Conservation (phyloP, 345 rosid species). For the Firmiana major region DNA sequence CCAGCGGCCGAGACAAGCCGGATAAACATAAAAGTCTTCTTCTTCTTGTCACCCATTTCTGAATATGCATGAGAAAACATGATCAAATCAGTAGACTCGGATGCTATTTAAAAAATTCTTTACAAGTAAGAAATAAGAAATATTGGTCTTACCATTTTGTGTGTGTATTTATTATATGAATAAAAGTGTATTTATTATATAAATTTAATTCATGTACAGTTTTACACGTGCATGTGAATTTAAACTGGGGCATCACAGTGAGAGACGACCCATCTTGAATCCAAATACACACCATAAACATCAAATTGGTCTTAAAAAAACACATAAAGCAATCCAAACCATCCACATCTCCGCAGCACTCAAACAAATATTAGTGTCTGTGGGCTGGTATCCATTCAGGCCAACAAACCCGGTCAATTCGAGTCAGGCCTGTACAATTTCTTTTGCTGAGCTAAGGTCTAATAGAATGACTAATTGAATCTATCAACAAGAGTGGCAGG, state of each 20-base stretch:
- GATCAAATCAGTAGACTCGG: neutral
- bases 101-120: neutral
- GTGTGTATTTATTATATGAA: neutral
- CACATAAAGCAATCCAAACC: neutral
- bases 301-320: neutral
- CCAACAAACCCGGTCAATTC: neutral
- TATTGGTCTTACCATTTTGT: neutral
- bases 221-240: neutral
- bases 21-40: slow-evolving; percentile 84
- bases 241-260: neutral
- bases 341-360: neutral
- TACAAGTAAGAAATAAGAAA: neutral
- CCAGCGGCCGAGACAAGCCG: slow-evolving; percentile 95
- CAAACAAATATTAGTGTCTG: neutral
- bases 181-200: neutral
- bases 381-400: neutral
- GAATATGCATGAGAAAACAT: neutral
- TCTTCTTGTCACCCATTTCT: slow-evolving; percentile 86
- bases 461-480: neutral
- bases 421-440: neutral
- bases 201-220: no score
- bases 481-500: neutral
- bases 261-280: neutral
- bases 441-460: neutral
- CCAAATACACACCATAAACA: neutral